Evolutionary conservation across 1,284 basidiomycete species (phyloP).

Genomic region (Ustilago loliicola): DNA sequence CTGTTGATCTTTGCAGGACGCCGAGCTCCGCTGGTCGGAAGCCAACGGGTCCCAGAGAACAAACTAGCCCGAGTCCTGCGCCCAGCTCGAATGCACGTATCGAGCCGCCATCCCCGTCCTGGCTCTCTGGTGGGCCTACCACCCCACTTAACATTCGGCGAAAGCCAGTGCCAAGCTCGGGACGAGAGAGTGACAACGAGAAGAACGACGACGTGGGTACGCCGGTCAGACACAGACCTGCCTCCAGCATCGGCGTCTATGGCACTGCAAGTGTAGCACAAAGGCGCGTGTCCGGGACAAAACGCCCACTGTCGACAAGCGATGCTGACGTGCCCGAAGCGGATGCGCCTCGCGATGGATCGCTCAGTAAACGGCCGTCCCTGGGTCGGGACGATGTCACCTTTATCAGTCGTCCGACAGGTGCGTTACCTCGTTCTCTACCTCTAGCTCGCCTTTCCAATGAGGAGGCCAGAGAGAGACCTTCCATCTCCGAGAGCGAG

Average conservation of each 20-base stretch:
- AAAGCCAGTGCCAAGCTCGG: constrained; percentile 31
- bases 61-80: constrained; percentile 33
- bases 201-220: constrained; percentile 10
- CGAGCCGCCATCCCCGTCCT: constrained; percentile 27
- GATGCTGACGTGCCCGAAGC: constrained; percentile 8
- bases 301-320: constrained; percentile 25
- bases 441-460: constrained; percentile 18
- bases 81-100: background rate
- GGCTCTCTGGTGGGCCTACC: constrained; percentile 26
- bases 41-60: constrained; percentile 48
- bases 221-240: constrained; percentile 21
- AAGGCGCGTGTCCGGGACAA: constrained; percentile 32
- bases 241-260: constrained; percentile 26
- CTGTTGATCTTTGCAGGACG: constrained; percentile 43
- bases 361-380: constrained; percentile 34
- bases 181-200: background rate
- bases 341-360: constrained; percentile 12
- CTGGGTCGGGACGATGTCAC: constrained; percentile 15
- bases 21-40: constrained; percentile 52
- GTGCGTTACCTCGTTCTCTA: constrained; percentile 14
- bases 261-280: constrained; percentile 3
- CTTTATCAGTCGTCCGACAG: background rate
- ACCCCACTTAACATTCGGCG: constrained; percentile 48
- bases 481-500: constrained; percentile 42
- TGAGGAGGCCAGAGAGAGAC: constrained; percentile 19